These are phyloP conservation scores for Epichloe glyceriae DNA, from an alignment of 2,329 filamentous ascomycete species.

Conservation along the genomic window DNA sequence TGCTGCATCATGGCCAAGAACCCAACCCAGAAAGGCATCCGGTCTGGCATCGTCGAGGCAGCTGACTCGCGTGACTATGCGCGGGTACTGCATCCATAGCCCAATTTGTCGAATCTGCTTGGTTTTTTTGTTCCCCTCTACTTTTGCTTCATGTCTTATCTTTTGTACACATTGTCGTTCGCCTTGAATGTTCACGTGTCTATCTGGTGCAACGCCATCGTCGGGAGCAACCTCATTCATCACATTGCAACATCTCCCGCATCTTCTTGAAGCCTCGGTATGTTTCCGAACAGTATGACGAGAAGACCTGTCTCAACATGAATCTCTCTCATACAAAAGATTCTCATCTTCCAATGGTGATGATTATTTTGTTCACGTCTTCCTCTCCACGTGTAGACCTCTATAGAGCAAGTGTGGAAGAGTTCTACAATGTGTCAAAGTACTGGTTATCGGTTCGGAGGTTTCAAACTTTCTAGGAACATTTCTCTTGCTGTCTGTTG, in stretches of 20 bases:
- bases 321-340: neutral
- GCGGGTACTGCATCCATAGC: neutral
- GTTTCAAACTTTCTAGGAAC: too few species aligned
- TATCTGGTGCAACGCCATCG: neutral
- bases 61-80: constrained; percentile 1
- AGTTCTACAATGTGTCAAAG: too few species aligned
- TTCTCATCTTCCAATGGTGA: too few species aligned
- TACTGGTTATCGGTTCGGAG: too few species aligned
- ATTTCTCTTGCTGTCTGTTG: too few species aligned
- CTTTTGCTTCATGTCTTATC: neutral
- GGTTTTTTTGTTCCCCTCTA: neutral
- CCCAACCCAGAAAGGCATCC: constrained; percentile 2
- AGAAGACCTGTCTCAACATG: neutral
- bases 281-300: neutral
- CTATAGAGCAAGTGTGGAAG: too few species aligned
- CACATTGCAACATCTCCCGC: neutral
- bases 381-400: too few species aligned
- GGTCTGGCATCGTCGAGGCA: constrained; percentile 1
- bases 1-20: neutral
- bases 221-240: neutral
- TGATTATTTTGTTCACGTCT: too few species aligned
- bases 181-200: neutral
- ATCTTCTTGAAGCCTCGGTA: neutral
- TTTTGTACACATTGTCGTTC: neutral
- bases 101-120: neutral